Evolutionary conservation across 352 stramenopile genomes (phyloP).

Genomic region (Globisporangium cederbergense): DNA sequence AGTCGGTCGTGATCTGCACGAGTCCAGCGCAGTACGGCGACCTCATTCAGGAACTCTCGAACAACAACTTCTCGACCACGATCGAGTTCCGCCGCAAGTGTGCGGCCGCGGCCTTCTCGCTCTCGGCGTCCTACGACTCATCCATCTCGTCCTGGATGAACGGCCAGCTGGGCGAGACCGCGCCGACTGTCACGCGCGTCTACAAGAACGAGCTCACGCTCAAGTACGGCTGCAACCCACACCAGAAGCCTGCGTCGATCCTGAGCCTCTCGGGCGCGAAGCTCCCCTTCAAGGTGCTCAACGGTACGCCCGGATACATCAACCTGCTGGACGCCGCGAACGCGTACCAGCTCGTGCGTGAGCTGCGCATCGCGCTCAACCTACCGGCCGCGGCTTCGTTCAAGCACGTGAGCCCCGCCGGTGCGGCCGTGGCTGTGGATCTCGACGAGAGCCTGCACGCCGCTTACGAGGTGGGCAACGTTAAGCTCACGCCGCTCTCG

Average conservation of each 20-base stretch:
- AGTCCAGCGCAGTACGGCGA: constrained; percentile 93
- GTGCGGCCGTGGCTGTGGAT: constrained; percentile 96
- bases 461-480: constrained; percentile 94
- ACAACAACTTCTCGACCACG: constrained; percentile 89
- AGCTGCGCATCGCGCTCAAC: constrained; percentile 93
- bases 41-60: constrained; percentile 93
- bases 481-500: constrained; percentile 92
- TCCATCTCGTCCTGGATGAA: constrained; percentile 97
- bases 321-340: constrained; percentile 99
- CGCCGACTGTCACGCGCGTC: constrained; percentile 86
- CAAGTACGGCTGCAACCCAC: constrained; percentile 98
- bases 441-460: constrained; percentile 90
- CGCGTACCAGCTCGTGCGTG: constrained; percentile 98
- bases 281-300: constrained; percentile 87
- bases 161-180: constrained; percentile 75
- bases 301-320: constrained; percentile 98
- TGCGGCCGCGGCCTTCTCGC: constrained; percentile 72
- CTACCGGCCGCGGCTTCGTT: constrained; percentile 96
- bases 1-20: constrained; percentile 97
- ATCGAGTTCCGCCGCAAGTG: constrained; percentile 87
- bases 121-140: constrained; percentile 94
- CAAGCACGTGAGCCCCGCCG: constrained; percentile 98
- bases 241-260: constrained; percentile 95
- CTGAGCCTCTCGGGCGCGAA: constrained; percentile 60
- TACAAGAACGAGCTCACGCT: constrained; percentile 94